A percentile compares a stretch with the other conserved stretches of the same genome.
Conservation (phyloP, 345 rosid species). For the Eutrema yunnanense region DNA sequence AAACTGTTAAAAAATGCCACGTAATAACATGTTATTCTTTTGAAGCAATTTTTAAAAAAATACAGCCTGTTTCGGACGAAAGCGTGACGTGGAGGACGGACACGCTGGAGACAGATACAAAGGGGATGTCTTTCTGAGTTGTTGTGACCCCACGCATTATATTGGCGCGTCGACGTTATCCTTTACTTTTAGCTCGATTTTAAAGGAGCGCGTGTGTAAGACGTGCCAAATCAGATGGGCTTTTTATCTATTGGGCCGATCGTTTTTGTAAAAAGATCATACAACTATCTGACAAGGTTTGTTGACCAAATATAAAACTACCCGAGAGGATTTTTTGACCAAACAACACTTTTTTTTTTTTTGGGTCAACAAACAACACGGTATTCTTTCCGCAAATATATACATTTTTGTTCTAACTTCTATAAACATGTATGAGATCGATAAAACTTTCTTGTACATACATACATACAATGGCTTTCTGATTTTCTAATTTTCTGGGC, state of each 20-base stretch:
- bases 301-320: not conserved
- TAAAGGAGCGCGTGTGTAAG: not conserved
- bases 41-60: too few relatives aligned
- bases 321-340: too few relatives aligned
- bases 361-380: not conserved
- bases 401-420: too few relatives aligned
- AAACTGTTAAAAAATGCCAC: constrained; percentile 28
- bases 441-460: too few relatives aligned
- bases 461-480: not conserved
- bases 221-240: constrained; percentile 3
- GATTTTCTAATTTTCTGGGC: not conserved
- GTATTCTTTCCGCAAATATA: not conserved
- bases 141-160: not conserved
- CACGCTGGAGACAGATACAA: constrained; percentile 24
- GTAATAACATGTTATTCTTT: not conserved
- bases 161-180: constrained; percentile 7
- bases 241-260: not conserved
- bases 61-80: not conserved
- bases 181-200: not conserved
- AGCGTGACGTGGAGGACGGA: constrained; percentile 7
- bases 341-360: too few relatives aligned
- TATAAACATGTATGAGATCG: too few relatives aligned
- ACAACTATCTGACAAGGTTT: not conserved
- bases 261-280: not conserved
- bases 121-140: not conserved